Percentiles rank a stretch among this genome's conserved stretches.
These are phyloP conservation scores for Penicillium coffeae DNA, from an alignment of 495 filamentous ascomycete genomes.

Conservation along the genomic window DNA sequence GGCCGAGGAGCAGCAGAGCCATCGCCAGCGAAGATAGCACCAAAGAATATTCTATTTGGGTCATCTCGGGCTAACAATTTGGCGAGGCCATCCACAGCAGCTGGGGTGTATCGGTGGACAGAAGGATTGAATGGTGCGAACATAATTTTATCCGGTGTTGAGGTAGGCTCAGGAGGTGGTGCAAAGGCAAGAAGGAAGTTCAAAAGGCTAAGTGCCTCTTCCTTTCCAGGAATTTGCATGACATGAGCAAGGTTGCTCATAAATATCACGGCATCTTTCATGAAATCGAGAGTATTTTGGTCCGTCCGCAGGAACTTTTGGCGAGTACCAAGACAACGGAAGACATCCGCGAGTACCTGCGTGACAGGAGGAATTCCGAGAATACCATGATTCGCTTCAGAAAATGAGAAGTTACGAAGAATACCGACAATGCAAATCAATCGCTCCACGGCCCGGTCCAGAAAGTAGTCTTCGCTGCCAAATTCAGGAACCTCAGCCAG, in stretches of 20 bases:
- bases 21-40: constrained; percentile 73
- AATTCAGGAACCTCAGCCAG: constrained; percentile 68
- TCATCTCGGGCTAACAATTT: constrained; percentile 92
- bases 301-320: constrained; percentile 77
- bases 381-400: constrained; percentile 64
- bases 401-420: constrained; percentile 87
- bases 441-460: constrained; percentile 81
- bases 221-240: constrained; percentile 78
- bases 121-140: constrained; percentile 78
- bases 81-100: constrained; percentile 83
- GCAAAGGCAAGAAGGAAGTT: constrained; percentile 90
- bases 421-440: constrained; percentile 90
- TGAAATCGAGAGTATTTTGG: constrained; percentile 83
- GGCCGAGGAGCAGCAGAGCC: constrained; percentile 56
- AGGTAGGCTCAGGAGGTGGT: constrained; percentile 58
- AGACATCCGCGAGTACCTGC: constrained; percentile 73
- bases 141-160: constrained; percentile 55
- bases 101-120: constrained; percentile 82
- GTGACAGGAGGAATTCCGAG: constrained; percentile 73
- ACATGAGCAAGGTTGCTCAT: constrained; percentile 81
- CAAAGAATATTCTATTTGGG: constrained; percentile 81
- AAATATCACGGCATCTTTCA: constrained; percentile 89
- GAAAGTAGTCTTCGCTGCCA: constrained; percentile 73
- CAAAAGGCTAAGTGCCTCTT: constrained; percentile 81
- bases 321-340: constrained; percentile 85